Conservation (phyloP, 352 stramenopile genomes). For the Globisporangium sylvaticum region DNA sequence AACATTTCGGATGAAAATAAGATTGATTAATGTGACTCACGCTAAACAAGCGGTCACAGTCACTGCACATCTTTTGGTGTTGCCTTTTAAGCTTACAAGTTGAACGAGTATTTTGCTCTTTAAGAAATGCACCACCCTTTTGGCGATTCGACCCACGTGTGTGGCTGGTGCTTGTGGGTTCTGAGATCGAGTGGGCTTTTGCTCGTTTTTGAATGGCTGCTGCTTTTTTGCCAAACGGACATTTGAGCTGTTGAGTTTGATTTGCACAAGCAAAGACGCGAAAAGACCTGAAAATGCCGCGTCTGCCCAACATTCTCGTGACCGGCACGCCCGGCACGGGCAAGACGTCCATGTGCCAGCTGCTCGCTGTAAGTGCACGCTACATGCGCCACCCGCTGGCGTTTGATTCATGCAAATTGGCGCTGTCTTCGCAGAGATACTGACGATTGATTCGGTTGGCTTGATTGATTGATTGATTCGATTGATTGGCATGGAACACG, state of each 20-base stretch:
- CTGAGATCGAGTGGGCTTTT: not conserved
- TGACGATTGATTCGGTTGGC: conserved; percentile 13
- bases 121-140: too few species aligned
- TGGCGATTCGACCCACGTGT: too few species aligned
- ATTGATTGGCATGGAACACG: not conserved
- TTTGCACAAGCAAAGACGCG: not conserved
- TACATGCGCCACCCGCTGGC: not conserved
- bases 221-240: conserved; percentile 2
- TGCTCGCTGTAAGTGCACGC: conserved; percentile 69
- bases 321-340: conserved; percentile 96
- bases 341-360: conserved; percentile 93
- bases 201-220: conserved; percentile 3
- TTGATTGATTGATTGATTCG: conserved; percentile 4
- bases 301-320: conserved; percentile 94
- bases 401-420: not conserved
- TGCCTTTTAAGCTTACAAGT: too few species aligned
- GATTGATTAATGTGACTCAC: too few species aligned
- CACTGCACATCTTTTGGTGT: too few species aligned
- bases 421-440: conserved; percentile 3
- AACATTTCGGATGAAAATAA: too few species aligned
- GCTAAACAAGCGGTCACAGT: too few species aligned
- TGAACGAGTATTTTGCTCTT: too few species aligned
- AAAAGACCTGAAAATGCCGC: conserved; percentile 26
- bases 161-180: not conserved
- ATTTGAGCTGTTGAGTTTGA: not conserved